A percentile compares a stretch with the other conserved stretches of the same genome.
Conservation (phyloP, 2,329 filamentous ascomycete genomes). For the Geosmithia flava region DNA sequence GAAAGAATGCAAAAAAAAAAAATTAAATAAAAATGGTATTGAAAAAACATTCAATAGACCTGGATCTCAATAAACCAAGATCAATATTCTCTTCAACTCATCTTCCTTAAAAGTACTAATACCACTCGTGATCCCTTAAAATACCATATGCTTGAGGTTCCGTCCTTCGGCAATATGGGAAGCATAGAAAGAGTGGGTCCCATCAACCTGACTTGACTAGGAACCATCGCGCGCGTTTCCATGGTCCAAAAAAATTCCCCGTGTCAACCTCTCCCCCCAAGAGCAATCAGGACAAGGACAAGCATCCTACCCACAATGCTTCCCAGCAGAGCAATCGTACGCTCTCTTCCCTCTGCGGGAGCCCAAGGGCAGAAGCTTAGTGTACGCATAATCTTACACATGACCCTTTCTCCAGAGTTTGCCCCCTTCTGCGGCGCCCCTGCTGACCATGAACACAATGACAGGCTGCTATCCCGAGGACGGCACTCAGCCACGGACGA, state of each 20-base stretch:
- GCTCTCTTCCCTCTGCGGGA: slow-evolving; percentile 21
- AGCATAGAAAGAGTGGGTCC: slow-evolving; percentile 3
- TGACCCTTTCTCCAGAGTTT: background rate
- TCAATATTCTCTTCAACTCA: too few species aligned
- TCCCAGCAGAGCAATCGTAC: slow-evolving; percentile 30
- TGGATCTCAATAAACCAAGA: too few species aligned
- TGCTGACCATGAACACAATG: background rate
- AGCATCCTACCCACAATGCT: slow-evolving; percentile 22
- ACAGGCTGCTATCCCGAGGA: slow-evolving; percentile 6
- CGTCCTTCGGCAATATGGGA: too few species aligned
- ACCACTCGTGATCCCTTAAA: too few species aligned
- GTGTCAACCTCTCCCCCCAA: slow-evolving; percentile 3
- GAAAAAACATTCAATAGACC: too few species aligned
- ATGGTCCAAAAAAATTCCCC: slow-evolving; percentile 6
- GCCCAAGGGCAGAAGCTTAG: slow-evolving; percentile 15
- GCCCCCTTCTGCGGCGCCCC: background rate
- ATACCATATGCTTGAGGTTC: too few species aligned
- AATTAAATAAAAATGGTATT: too few species aligned
- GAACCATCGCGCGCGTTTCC: slow-evolving; percentile 3
- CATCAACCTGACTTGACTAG: background rate
- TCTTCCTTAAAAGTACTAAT: too few species aligned
- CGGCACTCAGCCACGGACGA: slow-evolving; percentile 17
- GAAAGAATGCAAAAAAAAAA: too few species aligned
- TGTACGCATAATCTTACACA: slow-evolving; percentile 12
- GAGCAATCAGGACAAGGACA: background rate